phyloP scores from a whole-genome alignment of 345 rosid genomes.

The Passiflora organensis region DNA sequence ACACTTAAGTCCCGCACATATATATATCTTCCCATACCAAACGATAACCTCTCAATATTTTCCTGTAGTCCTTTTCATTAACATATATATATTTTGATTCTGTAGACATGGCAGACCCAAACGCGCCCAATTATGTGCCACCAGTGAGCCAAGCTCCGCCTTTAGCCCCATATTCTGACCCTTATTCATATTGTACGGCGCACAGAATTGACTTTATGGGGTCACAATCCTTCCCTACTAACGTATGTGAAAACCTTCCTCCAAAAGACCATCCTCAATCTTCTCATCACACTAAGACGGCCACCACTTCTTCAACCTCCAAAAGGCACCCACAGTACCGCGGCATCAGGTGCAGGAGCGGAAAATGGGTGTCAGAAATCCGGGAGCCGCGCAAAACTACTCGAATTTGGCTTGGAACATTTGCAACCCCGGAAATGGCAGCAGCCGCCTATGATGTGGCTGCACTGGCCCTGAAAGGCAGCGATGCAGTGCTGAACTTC shows the following conservation, averaged over 20 bases:
- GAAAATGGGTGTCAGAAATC: slow-evolving; percentile 91
- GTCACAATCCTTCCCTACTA: slow-evolving; percentile 17
- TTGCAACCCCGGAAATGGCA: slow-evolving; percentile 76
- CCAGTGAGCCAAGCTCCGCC: slow-evolving; percentile 23
- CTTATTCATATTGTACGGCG: slow-evolving; percentile 1
- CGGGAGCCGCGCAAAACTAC: slow-evolving; percentile 84
- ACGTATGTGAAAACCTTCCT: slow-evolving; percentile 27
- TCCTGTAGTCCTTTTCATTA: neutral
- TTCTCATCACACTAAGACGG: neutral
- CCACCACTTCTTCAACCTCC: slow-evolving; percentile 20
- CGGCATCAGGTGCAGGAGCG: slow-evolving; percentile 73
- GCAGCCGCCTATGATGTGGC: slow-evolving; percentile 91
- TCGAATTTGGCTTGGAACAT: slow-evolving; percentile 93
- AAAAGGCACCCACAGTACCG: slow-evolving; percentile 47
- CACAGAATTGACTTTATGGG: slow-evolving; percentile 3
- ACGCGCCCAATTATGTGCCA: slow-evolving; percentile 23
- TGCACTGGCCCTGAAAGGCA: slow-evolving; percentile 68
- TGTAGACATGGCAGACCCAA: slow-evolving; percentile 27
- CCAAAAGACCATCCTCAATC: slow-evolving; percentile 11
- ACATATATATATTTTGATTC: neutral
- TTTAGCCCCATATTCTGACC: slow-evolving; percentile 14
- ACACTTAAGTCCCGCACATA: neutral
- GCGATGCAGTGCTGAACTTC: slow-evolving; percentile 61
- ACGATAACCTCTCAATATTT: neutral
- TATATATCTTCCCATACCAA: neutral